Base-by-base conservation (phyloP, 2,329 filamentous ascomycete species). In the Trichoderma atroviride region DNA sequence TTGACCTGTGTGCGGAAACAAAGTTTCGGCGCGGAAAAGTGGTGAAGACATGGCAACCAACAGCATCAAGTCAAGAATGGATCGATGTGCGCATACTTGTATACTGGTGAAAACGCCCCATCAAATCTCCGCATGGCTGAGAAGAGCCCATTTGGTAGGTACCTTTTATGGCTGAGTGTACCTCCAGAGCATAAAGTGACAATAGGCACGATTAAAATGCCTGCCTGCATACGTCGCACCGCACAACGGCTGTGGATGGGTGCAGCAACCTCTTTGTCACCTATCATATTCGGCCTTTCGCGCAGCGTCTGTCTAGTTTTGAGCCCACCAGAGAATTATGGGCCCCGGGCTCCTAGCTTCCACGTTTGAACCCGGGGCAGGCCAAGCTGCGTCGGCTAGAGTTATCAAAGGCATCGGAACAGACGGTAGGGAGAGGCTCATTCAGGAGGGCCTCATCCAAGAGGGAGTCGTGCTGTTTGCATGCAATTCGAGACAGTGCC, bases 181-280 rank as follows among this genome's bases (percentile, higher is more conserved):
- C 6, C 16, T 31, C 57, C n/a, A 24, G 27, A 40, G 11, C 61
- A 43, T 10, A 64, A 56, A 31, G 37, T 43, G 62, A 65, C 52
- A 43, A 55, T 16, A 56, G 62, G 40, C 50, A 31, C 35, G 22
- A 47, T 52, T 43, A 61, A 55, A 6, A 14, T 57, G 58, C 66
- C 67, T 59, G 43, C 66, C 47, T 56, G 67, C 53, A 65, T 65
- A 47, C 50, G 58, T 57, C 37, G 37, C 58, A 35, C 58, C 40
- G 64, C 35, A 53, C 50, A 63, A 27, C 37, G 16, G 27, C 31
- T 40, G 33, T 22, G 29, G 40, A 29, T 29, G 29, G 40, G 9
- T n/a, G n/a, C 53, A 24, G 47, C 64, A 52, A 33, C 24, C 67
- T 57, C 29, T 55, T 55, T 69, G 68, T 69, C 68, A 69, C 52